A percentile compares a stretch with the other conserved stretches of the same genome.
Evolutionary conservation across 441 rosid species (phyloP).

Genomic region (Mallotus repandus): DNA sequence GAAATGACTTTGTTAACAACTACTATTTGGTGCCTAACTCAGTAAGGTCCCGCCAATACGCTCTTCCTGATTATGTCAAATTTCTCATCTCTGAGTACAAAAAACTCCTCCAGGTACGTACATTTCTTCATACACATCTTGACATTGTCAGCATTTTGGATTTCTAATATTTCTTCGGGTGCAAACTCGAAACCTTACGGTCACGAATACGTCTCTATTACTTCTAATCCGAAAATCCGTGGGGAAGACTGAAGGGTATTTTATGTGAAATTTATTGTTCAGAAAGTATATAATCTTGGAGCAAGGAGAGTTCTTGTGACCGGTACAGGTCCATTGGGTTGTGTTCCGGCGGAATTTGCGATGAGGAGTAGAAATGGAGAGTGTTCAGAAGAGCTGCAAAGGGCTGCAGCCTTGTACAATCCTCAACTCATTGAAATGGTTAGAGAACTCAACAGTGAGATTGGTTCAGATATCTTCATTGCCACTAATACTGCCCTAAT

Average conservation of each 20-base stretch:
- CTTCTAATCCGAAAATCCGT: no score
- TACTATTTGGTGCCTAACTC: constrained; percentile 82
- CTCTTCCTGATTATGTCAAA: constrained; percentile 69
- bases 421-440: constrained; percentile 60
- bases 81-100: constrained; percentile 77
- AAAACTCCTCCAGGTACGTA: constrained; percentile 31
- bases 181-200: no score
- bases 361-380: constrained; percentile 59
- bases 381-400: constrained; percentile 54
- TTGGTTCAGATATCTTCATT: constrained; percentile 56
- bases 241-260: no score
- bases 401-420: constrained; percentile 69
- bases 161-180: constrained; percentile 17
- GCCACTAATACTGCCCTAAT: constrained; percentile 51
- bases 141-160: no score
- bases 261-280: neutral
- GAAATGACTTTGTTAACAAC: constrained; percentile 92
- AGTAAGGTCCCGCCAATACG: constrained; percentile 77
- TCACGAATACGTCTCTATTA: no score
- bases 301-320: constrained; percentile 81
- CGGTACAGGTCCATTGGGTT: constrained; percentile 88
- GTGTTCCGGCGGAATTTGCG: constrained; percentile 86
- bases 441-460: constrained; percentile 41
- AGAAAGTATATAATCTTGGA: constrained; percentile 70
- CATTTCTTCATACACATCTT: no score